Evolutionary conservation across 768 basidiomycete genomes (phyloP), one percentile per base, ranked within the genome.

Genomic region (Kwoniella sp.): DNA sequence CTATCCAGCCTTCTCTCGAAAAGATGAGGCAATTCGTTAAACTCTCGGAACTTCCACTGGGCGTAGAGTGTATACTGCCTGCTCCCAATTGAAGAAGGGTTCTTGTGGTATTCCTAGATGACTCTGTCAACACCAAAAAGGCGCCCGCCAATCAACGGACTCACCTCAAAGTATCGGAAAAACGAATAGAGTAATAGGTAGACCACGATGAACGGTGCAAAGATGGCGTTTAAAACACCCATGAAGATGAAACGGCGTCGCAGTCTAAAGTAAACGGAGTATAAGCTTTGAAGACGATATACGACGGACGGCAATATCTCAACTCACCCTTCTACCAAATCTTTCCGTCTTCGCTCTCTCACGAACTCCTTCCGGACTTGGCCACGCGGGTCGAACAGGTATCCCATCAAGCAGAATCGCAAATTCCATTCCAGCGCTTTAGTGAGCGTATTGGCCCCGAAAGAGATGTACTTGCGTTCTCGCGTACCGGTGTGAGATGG

Each of bases 131-230:
- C 13, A n/a, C n/a, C n/a, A n/a, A n/a, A n/a, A n/a, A n/a, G n/a
- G n/a, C n/a, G n/a, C n/a, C n/a, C n/a, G n/a, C n/a, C n/a, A n/a
- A n/a, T n/a, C n/a, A n/a, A n/a, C 5, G 21, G 13, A 79, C 87
- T 55, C 52, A 92, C 96, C 84, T 99, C 96, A 66, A 99, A 99
- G 79, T 99, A 99, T 2, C 95, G 90, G 84, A 99, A 99, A 85
- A 99, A 99, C 0, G 93, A 98, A 78, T 96, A 99, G 88, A 98
- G 91, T 44, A 98, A 81, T 47, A 97, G 86, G 79, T 99, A 99
- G 19, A 94, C 82, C 30, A 98, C 90, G 73, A 99, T 98, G 82
- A 98, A 95, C 0, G 96, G 96, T 1, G 90, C 91, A 69, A 98
- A 95, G 10, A 93, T 86, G 1, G 91, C 93, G 70, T 99, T 99